phyloP scores from a whole-genome alignment of 139 green algal genomes.

The Mychonastes homosphaera region DNA sequence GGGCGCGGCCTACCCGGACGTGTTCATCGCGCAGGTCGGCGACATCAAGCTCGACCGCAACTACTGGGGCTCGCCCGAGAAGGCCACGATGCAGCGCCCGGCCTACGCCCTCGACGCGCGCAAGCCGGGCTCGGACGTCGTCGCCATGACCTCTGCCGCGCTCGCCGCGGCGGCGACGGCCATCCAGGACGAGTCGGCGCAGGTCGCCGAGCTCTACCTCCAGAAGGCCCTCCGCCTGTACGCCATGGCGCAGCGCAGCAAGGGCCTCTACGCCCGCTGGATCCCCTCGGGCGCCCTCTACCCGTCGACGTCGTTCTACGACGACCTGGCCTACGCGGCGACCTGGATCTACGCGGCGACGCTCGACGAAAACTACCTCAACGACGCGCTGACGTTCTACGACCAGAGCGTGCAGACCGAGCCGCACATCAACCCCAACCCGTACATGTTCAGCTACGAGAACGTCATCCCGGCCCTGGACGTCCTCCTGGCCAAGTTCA shows the following conservation, averaged over 20 bases:
- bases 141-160: constrained; percentile 14
- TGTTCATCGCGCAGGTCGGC: constrained; percentile 21
- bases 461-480: constrained; percentile 22
- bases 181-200: constrained; percentile 21
- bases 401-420: constrained; percentile 16
- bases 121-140: constrained; percentile 12
- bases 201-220: constrained; percentile 24
- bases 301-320: constrained; percentile 18
- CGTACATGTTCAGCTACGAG: constrained; percentile 27
- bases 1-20: constrained; percentile 15
- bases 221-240: constrained; percentile 22
- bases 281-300: constrained; percentile 17
- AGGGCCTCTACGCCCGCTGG: constrained; percentile 20
- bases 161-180: constrained; percentile 18
- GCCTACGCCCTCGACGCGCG: constrained; percentile 18
- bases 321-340: constrained; percentile 23
- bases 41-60: constrained; percentile 18
- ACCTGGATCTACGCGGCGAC: constrained; percentile 26
- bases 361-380: constrained; percentile 24
- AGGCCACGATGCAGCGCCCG: constrained; percentile 8
- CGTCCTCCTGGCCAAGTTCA: constrained; percentile 20
- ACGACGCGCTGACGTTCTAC: constrained; percentile 21
- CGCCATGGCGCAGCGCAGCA: constrained; percentile 15
- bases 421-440: constrained; percentile 24
- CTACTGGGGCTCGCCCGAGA: constrained; percentile 19